phyloP scores from a whole-genome alignment of 495 filamentous ascomycete species.

The Evernia prunastri region DNA sequence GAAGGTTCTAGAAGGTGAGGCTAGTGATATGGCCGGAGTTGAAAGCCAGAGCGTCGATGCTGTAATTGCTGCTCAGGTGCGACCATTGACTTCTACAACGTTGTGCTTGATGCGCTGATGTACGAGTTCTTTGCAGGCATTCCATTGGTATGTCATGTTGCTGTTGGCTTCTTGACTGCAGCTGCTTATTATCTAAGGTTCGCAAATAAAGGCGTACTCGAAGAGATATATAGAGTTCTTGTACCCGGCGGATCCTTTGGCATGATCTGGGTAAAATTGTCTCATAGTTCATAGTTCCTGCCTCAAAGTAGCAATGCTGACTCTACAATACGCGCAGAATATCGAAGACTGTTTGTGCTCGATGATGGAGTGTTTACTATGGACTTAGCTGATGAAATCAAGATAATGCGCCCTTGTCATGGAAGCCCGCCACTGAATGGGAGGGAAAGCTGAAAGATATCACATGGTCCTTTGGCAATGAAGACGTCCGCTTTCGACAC shows the following conservation, averaged over 20 bases:
- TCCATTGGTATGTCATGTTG: conserved; percentile 46
- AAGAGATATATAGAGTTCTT: conserved; percentile 53
- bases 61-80: conserved; percentile 59
- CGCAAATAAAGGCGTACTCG: conserved; percentile 48
- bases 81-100: conserved; percentile 14
- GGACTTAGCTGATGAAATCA: neutral
- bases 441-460: conserved; percentile 48
- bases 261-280: conserved; percentile 43
- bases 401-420: conserved; percentile 47
- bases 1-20: conserved; percentile 46
- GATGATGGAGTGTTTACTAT: neutral
- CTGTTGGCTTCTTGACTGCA: neutral
- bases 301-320: neutral
- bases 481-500: conserved; percentile 51
- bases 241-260: conserved; percentile 46
- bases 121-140: conserved; percentile 37
- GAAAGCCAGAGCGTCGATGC: conserved; percentile 53
- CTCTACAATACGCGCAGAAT: conserved; percentile 31
- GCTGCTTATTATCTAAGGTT: conserved; percentile 42
- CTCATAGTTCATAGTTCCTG: conserved; percentile 9
- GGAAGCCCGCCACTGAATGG: conserved; percentile 44
- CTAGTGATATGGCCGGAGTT: conserved; percentile 43
- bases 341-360: conserved; percentile 52
- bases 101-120: conserved; percentile 4
- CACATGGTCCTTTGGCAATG: conserved; percentile 44